Evolutionary conservation across 805 yeast species (phyloP).

Genomic region (Metschnikowia cerradonensis): DNA sequence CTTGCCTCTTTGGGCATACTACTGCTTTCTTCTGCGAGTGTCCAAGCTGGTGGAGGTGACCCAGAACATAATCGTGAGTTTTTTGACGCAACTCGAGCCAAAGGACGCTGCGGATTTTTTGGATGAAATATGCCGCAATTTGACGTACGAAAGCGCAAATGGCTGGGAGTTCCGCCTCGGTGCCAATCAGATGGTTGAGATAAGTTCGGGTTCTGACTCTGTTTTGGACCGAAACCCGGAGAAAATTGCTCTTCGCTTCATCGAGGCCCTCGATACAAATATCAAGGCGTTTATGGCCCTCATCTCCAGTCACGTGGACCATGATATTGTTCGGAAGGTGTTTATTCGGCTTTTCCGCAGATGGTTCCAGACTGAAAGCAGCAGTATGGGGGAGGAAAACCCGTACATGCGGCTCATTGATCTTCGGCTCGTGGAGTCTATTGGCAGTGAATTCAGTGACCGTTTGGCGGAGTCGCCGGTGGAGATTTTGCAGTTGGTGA

Average conservation of each 20-base stretch:
- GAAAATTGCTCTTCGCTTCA: slow-evolving; percentile 25
- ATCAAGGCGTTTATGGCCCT: slow-evolving; percentile 34
- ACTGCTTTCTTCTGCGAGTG: slow-evolving; percentile 29
- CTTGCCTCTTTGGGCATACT: slow-evolving; percentile 43
- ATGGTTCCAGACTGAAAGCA: slow-evolving; percentile 47
- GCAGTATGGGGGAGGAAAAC: slow-evolving; percentile 29
- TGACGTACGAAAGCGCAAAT: slow-evolving; percentile 27
- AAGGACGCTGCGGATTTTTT: slow-evolving; percentile 20
- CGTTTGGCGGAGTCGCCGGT: slow-evolving; percentile 51
- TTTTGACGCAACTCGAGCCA: slow-evolving; percentile 22
- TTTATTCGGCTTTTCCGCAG: slow-evolving; percentile 53
- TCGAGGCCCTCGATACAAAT: slow-evolving; percentile 25
- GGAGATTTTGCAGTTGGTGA: slow-evolving; percentile 47
- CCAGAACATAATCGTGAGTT: slow-evolving; percentile 36
- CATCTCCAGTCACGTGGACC: slow-evolving; percentile 46
- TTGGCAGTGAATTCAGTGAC: slow-evolving; percentile 57
- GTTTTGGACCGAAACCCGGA: slow-evolving; percentile 16
- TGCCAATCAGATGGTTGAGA: slow-evolving; percentile 35
- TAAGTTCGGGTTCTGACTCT: slow-evolving; percentile 10
- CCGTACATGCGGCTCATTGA: slow-evolving; percentile 58
- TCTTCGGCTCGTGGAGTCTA: slow-evolving; percentile 58
- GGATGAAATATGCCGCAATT: slow-evolving; percentile 31
- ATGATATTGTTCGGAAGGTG: slow-evolving; percentile 39
- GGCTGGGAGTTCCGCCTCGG: slow-evolving; percentile 43
- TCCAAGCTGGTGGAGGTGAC: slow-evolving; percentile 33